Percentiles rank a stretch among this genome's conserved stretches.
phyloP scores from a whole-genome alignment of 1,284 basidiomycete species.

The Neonothopanus nambi region DNA sequence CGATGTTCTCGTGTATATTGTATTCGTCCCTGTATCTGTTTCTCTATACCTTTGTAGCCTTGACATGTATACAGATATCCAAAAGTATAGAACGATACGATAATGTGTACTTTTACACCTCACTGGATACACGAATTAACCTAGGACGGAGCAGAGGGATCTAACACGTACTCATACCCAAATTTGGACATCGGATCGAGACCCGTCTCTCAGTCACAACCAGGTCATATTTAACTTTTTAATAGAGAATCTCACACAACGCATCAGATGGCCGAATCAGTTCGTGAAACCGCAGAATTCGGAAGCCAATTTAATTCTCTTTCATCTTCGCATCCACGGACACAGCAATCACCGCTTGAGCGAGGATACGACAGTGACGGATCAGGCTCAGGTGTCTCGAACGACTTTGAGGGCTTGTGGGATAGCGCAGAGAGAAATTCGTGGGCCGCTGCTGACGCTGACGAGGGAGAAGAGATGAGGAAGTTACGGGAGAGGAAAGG shows the following conservation, averaged over 20 bases:
- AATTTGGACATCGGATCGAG: no score
- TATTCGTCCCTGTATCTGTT: no score
- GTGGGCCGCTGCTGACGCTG: conserved; percentile 2
- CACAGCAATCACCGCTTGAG: neutral
- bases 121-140: no score
- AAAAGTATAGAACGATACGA: no score
- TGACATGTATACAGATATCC: no score
- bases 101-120: no score
- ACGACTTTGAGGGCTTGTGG: neutral
- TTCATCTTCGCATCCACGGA: neutral
- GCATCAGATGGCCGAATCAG: conserved; percentile 9
- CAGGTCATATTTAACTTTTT: no score
- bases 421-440: neutral
- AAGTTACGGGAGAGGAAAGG: conserved; percentile 7
- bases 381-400: neutral
- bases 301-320: conserved; percentile 5
- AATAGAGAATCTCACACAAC: conserved; percentile 1
- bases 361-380: neutral
- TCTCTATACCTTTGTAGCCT: no score
- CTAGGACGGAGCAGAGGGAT: conserved; percentile 29
- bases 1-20: no score
- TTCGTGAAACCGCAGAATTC: conserved; percentile 7
- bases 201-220: no score
- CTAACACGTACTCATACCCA: no score
- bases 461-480: conserved; percentile 6